These are phyloP conservation scores for Neodidymelliopsis sp. DNA, from an alignment of 2,329 filamentous ascomycete species.

Conservation along the genomic window DNA sequence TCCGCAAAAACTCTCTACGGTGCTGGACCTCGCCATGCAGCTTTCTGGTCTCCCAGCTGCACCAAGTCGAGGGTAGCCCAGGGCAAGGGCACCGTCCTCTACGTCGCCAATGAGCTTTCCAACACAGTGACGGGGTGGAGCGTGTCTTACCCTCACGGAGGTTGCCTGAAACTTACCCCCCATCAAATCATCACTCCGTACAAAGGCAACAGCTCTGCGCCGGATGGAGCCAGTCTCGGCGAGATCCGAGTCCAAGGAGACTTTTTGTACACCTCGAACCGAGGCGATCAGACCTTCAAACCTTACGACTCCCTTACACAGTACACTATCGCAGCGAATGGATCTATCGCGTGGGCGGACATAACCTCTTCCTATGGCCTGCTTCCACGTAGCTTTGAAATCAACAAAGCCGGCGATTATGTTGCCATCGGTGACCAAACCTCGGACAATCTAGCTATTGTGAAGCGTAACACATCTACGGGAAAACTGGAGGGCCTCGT, in stretches of 20 bases:
- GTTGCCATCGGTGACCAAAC: constrained; percentile 45
- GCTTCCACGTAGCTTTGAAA: constrained; percentile 48
- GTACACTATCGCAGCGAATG: constrained; percentile 42
- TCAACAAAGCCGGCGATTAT: constrained; percentile 44
- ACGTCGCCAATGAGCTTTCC: constrained; percentile 45
- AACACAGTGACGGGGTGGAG: constrained; percentile 44
- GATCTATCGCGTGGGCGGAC: constrained; percentile 40
- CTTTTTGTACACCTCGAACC: constrained; percentile 47
- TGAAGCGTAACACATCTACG: constrained; percentile 37
- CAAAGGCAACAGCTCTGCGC: constrained; percentile 39
- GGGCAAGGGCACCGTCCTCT: constrained; percentile 35
- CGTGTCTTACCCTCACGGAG: constrained; percentile 40
- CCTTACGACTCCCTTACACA: constrained; percentile 48
- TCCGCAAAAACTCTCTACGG: constrained; percentile 54
- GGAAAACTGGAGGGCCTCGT: constrained; percentile 39
- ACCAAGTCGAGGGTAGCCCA: constrained; percentile 26
- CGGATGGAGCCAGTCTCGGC: constrained; percentile 38
- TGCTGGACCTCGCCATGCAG: constrained; percentile 62
- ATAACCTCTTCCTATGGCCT: constrained; percentile 42
- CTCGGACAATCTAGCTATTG: constrained; percentile 44
- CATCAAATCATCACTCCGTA: constrained; percentile 47
- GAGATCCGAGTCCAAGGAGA: constrained; percentile 44
- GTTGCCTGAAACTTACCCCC: constrained; percentile 41
- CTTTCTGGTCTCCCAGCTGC: constrained; percentile 55
- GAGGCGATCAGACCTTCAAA: constrained; percentile 47